Evolutionary conservation across 352 stramenopile genomes (phyloP), one percentile per base, ranked within the genome.

Genomic region (Phytopythium vexans): DNA sequence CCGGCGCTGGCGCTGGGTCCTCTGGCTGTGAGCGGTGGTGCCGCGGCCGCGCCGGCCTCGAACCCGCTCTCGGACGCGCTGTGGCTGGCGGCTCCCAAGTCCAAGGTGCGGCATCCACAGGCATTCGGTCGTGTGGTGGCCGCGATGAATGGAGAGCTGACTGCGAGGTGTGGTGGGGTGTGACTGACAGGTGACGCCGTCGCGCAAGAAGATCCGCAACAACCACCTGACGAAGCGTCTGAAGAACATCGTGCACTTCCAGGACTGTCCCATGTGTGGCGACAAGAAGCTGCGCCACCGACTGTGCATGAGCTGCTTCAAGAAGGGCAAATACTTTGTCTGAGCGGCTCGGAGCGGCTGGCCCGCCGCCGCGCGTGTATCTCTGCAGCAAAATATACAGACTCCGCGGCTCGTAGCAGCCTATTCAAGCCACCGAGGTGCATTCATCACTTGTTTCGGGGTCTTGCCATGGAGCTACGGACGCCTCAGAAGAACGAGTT

Each of bases 301-400:
- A 52, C 57, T 95, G 46, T 95, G 85, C 77, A 95, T 95, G 82
- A 89, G 77, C 71, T 95, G 85, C 73, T 95, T 90, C 74, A 95
- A 95, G 77, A 93, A 95, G 75, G 85, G 85, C 75, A 92, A 84
- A 64, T 95, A 95, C 71, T 95, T 95, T 72, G 79, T 86, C 59
- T 92, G 88, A 65, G 58, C 36, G 16, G 49, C 53, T 9, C 27
- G 21, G 34, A 12, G 39, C 21, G 39, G 12, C n/a, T 2, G 37
- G 37, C 21, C 21, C 21, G 21, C 21, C 21, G 21, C 21, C 21
- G 21, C 21, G 21, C 21, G 21, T 27, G 21, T 27, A 27, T 27
- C 21, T 27, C 21, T 27, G 21, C 21, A 27, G 21, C 21, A 27
- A 27, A 27, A 27, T 27, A 27, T 27, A 27, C 21, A 27, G 21